A percentile compares a stretch with the other conserved stretches of the same genome.
Evolutionary conservation across 1,284 basidiomycete genomes (phyloP).

Genomic region (Microbotryum intermedium): DNA sequence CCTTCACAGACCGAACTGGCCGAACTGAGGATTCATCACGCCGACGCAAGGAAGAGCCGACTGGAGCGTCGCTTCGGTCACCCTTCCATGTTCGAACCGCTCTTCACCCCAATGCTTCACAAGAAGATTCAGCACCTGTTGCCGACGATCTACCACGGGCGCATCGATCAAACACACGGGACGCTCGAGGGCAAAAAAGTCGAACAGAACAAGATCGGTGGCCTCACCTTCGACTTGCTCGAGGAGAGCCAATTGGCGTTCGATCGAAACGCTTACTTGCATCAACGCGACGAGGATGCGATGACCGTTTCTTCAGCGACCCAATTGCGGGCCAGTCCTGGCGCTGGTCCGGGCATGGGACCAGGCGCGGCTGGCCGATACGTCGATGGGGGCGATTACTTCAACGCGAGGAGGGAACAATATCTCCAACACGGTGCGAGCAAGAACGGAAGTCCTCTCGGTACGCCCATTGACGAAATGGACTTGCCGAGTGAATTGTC

Average conservation of each 20-base stretch:
- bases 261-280: slow-evolving; percentile 33
- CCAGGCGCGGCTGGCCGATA: background rate
- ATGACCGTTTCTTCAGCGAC: slow-evolving; percentile 27
- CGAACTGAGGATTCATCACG: slow-evolving; percentile 60
- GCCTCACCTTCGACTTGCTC: slow-evolving; percentile 37
- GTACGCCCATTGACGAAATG: background rate
- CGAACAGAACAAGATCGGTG: slow-evolving; percentile 60
- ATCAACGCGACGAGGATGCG: slow-evolving; percentile 35
- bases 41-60: slow-evolving; percentile 58
- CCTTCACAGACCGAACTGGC: slow-evolving; percentile 62
- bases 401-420: slow-evolving; percentile 8
- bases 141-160: slow-evolving; percentile 51
- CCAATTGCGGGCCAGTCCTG: background rate
- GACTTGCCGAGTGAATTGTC: background rate
- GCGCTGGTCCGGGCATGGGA: background rate
- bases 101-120: slow-evolving; percentile 81
- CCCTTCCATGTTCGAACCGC: slow-evolving; percentile 56
- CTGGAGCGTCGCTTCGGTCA: slow-evolving; percentile 78
- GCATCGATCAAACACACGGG: slow-evolving; percentile 51
- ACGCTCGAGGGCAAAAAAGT: slow-evolving; percentile 63
- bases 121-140: slow-evolving; percentile 71
- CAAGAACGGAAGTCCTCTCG: background rate
- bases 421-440: slow-evolving; percentile 21
- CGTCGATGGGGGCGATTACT: slow-evolving; percentile 20
- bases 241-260: slow-evolving; percentile 39